These are phyloP conservation scores for Aspergillus bridgeri DNA, from an alignment of 495 filamentous ascomycete genomes.

Conservation along the genomic window DNA sequence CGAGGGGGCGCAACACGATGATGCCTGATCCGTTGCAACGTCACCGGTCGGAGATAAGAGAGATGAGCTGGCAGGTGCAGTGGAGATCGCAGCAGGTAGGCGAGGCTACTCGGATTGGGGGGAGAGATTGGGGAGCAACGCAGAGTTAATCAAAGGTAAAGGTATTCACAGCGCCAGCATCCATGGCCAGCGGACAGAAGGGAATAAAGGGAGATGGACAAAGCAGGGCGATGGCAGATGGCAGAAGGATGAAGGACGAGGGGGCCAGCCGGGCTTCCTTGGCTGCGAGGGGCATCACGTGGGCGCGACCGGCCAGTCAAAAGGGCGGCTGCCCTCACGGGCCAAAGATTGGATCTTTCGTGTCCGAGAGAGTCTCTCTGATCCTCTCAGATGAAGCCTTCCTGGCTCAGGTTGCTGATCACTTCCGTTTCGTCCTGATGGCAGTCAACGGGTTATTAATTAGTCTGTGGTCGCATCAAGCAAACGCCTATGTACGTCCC, in stretches of 20 bases:
- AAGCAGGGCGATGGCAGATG: background rate
- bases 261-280: slow-evolving; percentile 9
- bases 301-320: slow-evolving; percentile 39
- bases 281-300: slow-evolving; percentile 30
- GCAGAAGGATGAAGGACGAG: slow-evolving; percentile 4
- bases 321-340: slow-evolving; percentile 43
- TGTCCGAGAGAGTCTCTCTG: no score
- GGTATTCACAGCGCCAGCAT: slow-evolving; percentile 4
- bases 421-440: background rate
- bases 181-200: slow-evolving; percentile 5
- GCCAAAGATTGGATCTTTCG: no score
- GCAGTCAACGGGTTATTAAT: slow-evolving; percentile 32
- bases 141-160: slow-evolving; percentile 11
- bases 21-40: slow-evolving; percentile 8
- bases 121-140: slow-evolving; percentile 7
- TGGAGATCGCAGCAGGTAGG: background rate
- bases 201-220: background rate
- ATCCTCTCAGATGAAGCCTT: background rate
- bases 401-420: background rate
- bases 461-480: slow-evolving; percentile 27
- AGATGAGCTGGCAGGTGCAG: slow-evolving; percentile 13
- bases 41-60: slow-evolving; percentile 22
- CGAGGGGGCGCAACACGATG: background rate
- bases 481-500: slow-evolving; percentile 35
- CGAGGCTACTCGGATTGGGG: background rate